Conservation (phyloP, 73 alveolate genomes). For the Paramecium sonneborni region DNA sequence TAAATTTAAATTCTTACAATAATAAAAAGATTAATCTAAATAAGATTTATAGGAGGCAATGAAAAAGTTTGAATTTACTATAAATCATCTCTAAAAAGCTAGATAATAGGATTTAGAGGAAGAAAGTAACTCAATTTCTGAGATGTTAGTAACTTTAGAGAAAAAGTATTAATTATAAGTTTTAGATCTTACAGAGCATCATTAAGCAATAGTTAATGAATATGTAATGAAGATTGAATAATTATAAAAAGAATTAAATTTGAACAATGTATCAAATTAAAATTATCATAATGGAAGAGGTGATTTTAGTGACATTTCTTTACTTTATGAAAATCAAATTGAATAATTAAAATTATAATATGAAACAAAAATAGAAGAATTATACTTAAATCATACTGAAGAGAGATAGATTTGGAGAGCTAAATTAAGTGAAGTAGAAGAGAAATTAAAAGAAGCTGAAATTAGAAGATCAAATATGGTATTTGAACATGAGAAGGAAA, state of each 20-base stretch:
- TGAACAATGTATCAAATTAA: constrained; percentile 74
- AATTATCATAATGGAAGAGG: constrained; percentile 79
- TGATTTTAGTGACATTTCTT: constrained; percentile 76
- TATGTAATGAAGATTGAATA: constrained; percentile 80
- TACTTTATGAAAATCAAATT: constrained; percentile 76
- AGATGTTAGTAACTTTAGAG: constrained; percentile 80
- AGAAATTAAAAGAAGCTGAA: constrained; percentile 81
- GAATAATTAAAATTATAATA: constrained; percentile 73
- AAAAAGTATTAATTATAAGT: constrained; percentile 85
- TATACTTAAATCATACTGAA: constrained; percentile 71
- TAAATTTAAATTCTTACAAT: constrained; percentile 85
- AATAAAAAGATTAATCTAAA: constrained; percentile 86
- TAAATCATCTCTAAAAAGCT: constrained; percentile 84
- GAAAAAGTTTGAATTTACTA: constrained; percentile 85
- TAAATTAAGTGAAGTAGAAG: constrained; percentile 54
- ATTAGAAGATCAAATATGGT: constrained; percentile 79
- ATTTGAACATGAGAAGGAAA: constrained; percentile 92
- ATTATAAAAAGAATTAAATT: constrained; percentile 74
- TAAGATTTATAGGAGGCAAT: constrained; percentile 83
- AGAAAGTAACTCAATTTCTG: constrained; percentile 73
- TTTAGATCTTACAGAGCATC: constrained; percentile 77
- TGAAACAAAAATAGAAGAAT: constrained; percentile 84
- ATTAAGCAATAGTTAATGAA: constrained; percentile 84
- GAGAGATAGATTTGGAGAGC: constrained; percentile 82
- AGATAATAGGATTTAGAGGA: constrained; percentile 83